Percentiles rank a stretch among this genome's conserved stretches.
Evolutionary conservation across 768 basidiomycete genomes (phyloP).

Genomic region (Cystobasidiopsis lactophilus): DNA sequence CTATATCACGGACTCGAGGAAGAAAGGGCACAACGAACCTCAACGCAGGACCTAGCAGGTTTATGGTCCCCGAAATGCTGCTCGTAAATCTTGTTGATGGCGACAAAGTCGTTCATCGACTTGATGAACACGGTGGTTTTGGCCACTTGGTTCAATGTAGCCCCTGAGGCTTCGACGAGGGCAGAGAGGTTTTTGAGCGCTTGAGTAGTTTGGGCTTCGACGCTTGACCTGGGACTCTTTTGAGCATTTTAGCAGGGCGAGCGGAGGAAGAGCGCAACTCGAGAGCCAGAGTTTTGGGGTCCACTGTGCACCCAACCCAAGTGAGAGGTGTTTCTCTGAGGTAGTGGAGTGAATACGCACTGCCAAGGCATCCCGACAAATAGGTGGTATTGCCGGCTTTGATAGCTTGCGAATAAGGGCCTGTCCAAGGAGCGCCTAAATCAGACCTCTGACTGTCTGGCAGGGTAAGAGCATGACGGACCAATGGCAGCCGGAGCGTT

Average conservation of each 20-base stretch:
- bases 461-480: neutral
- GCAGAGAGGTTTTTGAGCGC: conserved; percentile 24
- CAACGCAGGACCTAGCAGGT: conserved; percentile 26
- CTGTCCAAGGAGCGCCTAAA: neutral
- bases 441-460: neutral
- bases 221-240: neutral
- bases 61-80: conserved; percentile 25
- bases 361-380: neutral
- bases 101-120: conserved; percentile 25
- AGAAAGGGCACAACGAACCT: conserved; percentile 6
- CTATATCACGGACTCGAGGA: no score
- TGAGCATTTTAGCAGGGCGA: no score
- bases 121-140: conserved; percentile 22
- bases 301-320: no score
- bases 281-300: neutral
- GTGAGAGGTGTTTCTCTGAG: no score
- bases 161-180: conserved; percentile 23
- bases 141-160: conserved; percentile 1
- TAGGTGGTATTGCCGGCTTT: neutral
- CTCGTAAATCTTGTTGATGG: conserved; percentile 23
- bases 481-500: conserved; percentile 1
- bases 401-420: neutral
- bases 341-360: no score
- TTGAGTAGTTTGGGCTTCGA: conserved; percentile 13
- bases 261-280: no score